A percentile compares a stretch with the other conserved stretches of the same genome.
Conservation (phyloP, 305 asterid species). For the Fraxinus platypoda region DNA sequence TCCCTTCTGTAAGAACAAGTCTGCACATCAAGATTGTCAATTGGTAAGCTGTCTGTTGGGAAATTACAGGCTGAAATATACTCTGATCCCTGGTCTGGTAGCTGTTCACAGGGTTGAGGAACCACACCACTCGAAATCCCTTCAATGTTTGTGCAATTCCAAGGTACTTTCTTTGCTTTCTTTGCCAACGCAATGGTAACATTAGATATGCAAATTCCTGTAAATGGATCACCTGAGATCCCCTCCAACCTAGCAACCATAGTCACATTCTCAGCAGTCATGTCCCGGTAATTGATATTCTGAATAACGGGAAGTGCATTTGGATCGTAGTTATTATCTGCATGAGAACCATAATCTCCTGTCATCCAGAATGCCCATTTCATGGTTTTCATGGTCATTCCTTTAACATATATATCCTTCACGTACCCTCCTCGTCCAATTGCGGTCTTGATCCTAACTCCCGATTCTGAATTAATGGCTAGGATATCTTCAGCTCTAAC, state of each 20-base stretch:
- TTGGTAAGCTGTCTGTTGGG: conserved; percentile 53
- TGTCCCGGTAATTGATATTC: conserved; percentile 75
- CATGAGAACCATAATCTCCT: conserved; percentile 85
- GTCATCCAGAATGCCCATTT: conserved; percentile 97
- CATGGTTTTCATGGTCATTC: conserved; percentile 87
- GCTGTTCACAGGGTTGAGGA: conserved; percentile 67
- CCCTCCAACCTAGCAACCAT: conserved; percentile 77
- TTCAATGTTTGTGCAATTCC: conserved; percentile 81
- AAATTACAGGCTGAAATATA: conserved; percentile 43
- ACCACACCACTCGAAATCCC: conserved; percentile 74
- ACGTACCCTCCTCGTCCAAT: conserved; percentile 87
- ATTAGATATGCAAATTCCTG: conserved; percentile 78
- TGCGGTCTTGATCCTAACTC: conserved; percentile 77
- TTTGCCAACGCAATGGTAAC: conserved; percentile 67
- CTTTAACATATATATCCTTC: conserved; percentile 66
- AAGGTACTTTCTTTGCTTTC: conserved; percentile 55
- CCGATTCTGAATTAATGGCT: conserved; percentile 85
- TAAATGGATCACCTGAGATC: conserved; percentile 62
- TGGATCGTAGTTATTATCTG: conserved; percentile 73
- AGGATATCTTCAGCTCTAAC: conserved; percentile 74
- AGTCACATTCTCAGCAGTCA: conserved; percentile 88
- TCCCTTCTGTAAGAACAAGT: conserved; percentile 56
- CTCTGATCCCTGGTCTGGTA: conserved; percentile 44
- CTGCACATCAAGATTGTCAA: conserved; percentile 51
- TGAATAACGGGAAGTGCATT: conserved; percentile 71